Conservation (phyloP, 2,329 filamentous ascomycete species). For the Exophiala alcalophila region DNA sequence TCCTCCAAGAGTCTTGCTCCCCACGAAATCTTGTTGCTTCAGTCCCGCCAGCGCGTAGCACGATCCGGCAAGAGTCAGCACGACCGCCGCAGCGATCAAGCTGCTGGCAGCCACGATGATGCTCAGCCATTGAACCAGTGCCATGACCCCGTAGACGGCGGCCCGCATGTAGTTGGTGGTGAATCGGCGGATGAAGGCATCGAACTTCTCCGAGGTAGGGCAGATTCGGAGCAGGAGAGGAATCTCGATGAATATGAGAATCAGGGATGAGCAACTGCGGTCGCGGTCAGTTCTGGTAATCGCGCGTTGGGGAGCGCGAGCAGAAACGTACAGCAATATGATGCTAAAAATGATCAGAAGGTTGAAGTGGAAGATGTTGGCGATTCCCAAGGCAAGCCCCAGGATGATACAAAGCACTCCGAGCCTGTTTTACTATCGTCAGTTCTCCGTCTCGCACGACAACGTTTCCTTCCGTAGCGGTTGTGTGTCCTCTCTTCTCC, state of each 20-base stretch:
- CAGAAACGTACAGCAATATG: slow-evolving; percentile 52
- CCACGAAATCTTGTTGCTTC: slow-evolving; percentile 46
- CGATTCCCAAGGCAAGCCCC: slow-evolving; percentile 65
- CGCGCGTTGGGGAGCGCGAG: not conserved
- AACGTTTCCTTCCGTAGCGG: not conserved
- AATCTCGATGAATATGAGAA: slow-evolving; percentile 84
- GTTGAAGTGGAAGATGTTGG: slow-evolving; percentile 64
- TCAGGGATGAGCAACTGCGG: slow-evolving; percentile 62
- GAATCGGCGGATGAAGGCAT: slow-evolving; percentile 83
- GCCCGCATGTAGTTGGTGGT: slow-evolving; percentile 95
- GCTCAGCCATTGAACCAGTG: slow-evolving; percentile 79
- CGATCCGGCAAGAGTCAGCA: slow-evolving; percentile 70
- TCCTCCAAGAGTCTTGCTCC: slow-evolving; percentile 92
- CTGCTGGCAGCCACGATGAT: slow-evolving; percentile 63
- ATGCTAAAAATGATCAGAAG: slow-evolving; percentile 61
- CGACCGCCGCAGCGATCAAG: slow-evolving; percentile 80
- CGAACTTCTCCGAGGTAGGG: slow-evolving; percentile 87
- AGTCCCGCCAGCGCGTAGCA: slow-evolving; percentile 64
- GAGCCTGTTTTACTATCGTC: slow-evolving; percentile 34
- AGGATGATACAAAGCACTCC: slow-evolving; percentile 61
- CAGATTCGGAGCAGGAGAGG: slow-evolving; percentile 96
- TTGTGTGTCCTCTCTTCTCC: too few species aligned
- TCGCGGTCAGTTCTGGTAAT: slow-evolving; percentile 3
- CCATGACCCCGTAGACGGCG: slow-evolving; percentile 78
- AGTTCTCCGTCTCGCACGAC: too few species aligned